Evolutionary conservation across 2,329 filamentous ascomycete species (phyloP).

Genomic region (Elsinoe australis): DNA sequence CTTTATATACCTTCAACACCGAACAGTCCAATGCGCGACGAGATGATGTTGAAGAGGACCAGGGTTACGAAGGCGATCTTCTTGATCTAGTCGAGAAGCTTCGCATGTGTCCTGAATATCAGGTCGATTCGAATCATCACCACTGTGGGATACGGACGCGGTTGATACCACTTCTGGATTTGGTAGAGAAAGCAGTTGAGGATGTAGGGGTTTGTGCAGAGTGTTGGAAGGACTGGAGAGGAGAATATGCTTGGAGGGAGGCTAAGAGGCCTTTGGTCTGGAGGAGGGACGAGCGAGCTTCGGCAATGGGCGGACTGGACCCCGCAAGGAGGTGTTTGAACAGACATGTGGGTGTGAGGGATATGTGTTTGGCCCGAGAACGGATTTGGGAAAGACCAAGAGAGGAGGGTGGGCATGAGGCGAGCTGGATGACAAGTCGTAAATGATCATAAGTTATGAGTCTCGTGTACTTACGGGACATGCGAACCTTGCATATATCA

Average conservation of each 20-base stretch:
- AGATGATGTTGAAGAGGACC: too few relatives aligned
- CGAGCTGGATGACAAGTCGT: background rate
- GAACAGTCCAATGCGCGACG: too few relatives aligned
- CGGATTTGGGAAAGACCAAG: slow-evolving; percentile 25
- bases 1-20: slow-evolving; percentile 19
- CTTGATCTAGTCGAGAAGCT: slow-evolving; percentile 53
- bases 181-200: slow-evolving; percentile 44
- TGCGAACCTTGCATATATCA: too few relatives aligned
- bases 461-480: too few relatives aligned
- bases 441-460: background rate
- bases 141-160: slow-evolving; percentile 64
- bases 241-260: slow-evolving; percentile 38
- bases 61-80: slow-evolving; percentile 53
- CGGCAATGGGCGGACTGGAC: slow-evolving; percentile 9
- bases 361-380: slow-evolving; percentile 29
- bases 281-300: slow-evolving; percentile 23
- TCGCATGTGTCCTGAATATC: slow-evolving; percentile 61
- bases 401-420: background rate
- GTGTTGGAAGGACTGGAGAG: slow-evolving; percentile 37
- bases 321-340: slow-evolving; percentile 21
- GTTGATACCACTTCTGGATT: slow-evolving; percentile 58
- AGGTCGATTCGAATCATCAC: slow-evolving; percentile 64
- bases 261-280: slow-evolving; percentile 41
- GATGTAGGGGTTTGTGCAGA: slow-evolving; percentile 40
- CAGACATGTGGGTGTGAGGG: slow-evolving; percentile 25